A percentile compares a stretch with the other conserved stretches of the same genome.
These are phyloP conservation scores for Aspergillus sp. DNA, from an alignment of 2,329 filamentous ascomycete genomes.

Conservation along the genomic window DNA sequence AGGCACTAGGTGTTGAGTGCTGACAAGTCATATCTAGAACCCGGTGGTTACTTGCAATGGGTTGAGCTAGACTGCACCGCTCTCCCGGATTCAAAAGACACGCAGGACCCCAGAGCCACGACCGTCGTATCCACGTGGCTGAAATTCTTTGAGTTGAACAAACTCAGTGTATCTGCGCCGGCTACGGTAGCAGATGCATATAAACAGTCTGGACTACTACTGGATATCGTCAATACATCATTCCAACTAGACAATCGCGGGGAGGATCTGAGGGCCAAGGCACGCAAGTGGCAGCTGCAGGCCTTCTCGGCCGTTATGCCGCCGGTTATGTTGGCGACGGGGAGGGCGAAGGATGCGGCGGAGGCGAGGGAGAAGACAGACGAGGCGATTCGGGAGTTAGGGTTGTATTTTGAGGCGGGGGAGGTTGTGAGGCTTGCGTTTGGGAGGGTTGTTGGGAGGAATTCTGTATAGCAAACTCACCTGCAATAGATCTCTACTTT, in stretches of 20 bases:
- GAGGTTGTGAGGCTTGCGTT: not conserved
- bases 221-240: not conserved
- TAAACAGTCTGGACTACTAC: not conserved
- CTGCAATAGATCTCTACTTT: too few relatives aligned
- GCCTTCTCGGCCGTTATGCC: not conserved
- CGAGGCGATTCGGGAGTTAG: not conserved
- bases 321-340: not conserved
- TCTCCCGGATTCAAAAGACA: not conserved
- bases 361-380: not conserved
- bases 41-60: slow-evolving; percentile 6
- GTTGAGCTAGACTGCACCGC: not conserved
- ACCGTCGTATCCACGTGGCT: not conserved
- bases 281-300: not conserved
- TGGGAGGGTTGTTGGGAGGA: not conserved
- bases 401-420: not conserved
- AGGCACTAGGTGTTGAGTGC: too few relatives aligned
- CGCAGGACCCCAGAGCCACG: not conserved
- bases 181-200: not conserved
- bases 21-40: not conserved
- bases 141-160: not conserved
- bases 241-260: not conserved
- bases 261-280: not conserved
- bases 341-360: not conserved
- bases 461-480: not conserved
- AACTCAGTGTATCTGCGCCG: not conserved